These are phyloP conservation scores for Sporothrix dimorphospora DNA, from an alignment of 2,329 filamentous ascomycete genomes.

Conservation along the genomic window DNA sequence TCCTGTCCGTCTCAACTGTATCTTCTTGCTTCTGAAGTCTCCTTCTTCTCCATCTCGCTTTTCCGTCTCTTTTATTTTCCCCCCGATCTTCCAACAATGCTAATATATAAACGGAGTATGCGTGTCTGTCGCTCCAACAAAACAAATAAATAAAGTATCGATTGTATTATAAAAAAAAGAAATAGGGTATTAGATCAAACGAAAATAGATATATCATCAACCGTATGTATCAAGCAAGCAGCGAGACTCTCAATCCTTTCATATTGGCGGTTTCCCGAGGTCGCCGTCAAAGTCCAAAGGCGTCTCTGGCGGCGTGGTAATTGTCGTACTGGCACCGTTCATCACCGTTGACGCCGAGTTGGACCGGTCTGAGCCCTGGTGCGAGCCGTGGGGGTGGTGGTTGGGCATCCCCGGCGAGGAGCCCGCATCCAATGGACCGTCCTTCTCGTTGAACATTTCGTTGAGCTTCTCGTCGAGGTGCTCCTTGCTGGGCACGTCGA, in stretches of 20 bases:
- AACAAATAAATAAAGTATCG: neutral
- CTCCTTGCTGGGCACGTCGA: slow-evolving; percentile 7
- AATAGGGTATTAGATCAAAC: slow-evolving; percentile 20
- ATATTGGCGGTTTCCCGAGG: neutral
- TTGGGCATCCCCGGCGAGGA: neutral
- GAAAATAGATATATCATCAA: neutral
- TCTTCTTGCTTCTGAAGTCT: neutral
- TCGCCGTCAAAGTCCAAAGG: neutral
- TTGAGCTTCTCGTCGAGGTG: neutral
- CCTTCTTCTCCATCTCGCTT: neutral
- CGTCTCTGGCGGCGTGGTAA: slow-evolving; percentile 21
- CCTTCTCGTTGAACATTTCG: neutral
- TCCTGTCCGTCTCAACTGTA: neutral
- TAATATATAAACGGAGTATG: slow-evolving; percentile 13
- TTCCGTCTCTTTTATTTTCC: neutral
- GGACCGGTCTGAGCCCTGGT: neutral
- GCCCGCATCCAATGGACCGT: no score
- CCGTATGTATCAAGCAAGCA: neutral
- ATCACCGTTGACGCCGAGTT: neutral
- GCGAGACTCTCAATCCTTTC: neutral
- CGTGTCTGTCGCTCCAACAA: neutral
- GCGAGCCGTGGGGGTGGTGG: neutral
- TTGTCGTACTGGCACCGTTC: slow-evolving; percentile 19
- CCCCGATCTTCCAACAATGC: neutral
- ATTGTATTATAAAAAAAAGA: neutral